Percentiles rank a stretch among this genome's conserved stretches.
phyloP scores from a whole-genome alignment of 352 stramenopile genomes.

The Pythium phragmitis region DNA sequence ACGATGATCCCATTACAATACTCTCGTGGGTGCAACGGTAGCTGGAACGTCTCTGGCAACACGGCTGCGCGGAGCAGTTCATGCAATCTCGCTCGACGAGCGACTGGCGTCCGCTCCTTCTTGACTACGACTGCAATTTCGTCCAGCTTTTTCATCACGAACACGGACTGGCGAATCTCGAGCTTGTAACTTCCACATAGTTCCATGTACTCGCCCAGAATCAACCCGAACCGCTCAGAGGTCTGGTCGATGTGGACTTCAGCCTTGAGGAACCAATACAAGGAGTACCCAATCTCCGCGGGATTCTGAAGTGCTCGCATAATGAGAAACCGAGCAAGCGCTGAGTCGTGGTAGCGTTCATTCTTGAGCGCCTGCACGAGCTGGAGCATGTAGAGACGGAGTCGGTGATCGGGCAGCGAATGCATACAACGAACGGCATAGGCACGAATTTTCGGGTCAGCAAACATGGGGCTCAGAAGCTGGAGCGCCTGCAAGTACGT shows the following conservation, averaged over 20 bases:
- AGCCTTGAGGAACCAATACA: constrained; percentile 83
- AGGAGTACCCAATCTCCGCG: constrained; percentile 73
- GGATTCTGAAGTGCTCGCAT: constrained; percentile 75
- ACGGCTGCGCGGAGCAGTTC: constrained; percentile 48
- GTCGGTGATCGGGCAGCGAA: constrained; percentile 77
- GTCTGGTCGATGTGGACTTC: constrained; percentile 68
- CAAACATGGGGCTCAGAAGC: constrained; percentile 79
- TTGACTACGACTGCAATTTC: constrained; percentile 72
- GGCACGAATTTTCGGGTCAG: constrained; percentile 91
- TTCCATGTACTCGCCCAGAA: constrained; percentile 81
- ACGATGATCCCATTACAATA: constrained; percentile 79
- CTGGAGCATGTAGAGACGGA: constrained; percentile 86
- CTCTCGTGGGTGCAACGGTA: constrained; percentile 83
- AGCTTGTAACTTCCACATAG: constrained; percentile 88
- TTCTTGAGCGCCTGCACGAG: constrained; percentile 87
- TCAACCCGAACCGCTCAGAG: constrained; percentile 59
- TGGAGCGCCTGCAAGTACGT: constrained; percentile 87
- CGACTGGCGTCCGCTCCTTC: constrained; percentile 34
- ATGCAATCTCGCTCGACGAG: constrained; percentile 54
- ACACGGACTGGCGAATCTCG: constrained; percentile 89
- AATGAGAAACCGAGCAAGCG: constrained; percentile 73
- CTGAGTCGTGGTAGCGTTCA: constrained; percentile 81
- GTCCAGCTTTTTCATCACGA: constrained; percentile 91
- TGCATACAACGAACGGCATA: constrained; percentile 91
- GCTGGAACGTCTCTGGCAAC: constrained; percentile 84